Evolutionary conservation across 2,329 filamentous ascomycete species (phyloP).

Genomic region (Colletotrichum plurivorum): DNA sequence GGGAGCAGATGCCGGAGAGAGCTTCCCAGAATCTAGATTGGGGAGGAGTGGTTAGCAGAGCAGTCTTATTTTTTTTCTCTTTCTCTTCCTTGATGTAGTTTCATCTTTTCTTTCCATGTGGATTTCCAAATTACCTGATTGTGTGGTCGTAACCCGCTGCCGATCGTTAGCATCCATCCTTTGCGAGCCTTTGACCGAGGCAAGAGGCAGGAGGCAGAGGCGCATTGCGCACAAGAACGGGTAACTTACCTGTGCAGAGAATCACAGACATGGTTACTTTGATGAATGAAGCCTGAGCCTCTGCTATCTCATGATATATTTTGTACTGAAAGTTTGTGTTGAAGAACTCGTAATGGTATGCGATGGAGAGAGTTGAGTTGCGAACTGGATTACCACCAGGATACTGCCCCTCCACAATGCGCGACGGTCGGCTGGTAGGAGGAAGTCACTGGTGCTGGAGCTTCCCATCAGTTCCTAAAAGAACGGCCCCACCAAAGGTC

Average conservation of each 20-base stretch:
- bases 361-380: constrained; percentile 1
- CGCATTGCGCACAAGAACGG: constrained; percentile 1
- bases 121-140: constrained; percentile 61
- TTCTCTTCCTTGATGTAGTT: background rate
- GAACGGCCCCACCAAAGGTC: constrained; percentile 37
- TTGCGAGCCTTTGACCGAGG: constrained; percentile 6
- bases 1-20: constrained; percentile 95
- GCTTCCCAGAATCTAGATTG: constrained; percentile 92
- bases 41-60: constrained; percentile 31
- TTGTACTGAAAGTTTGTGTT: background rate
- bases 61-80: background rate
- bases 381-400: constrained; percentile 21
- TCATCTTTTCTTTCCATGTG: constrained; percentile 15
- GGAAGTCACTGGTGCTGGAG: constrained; percentile 11
- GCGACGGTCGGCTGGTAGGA: constrained; percentile 25
- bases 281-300: constrained; percentile 22
- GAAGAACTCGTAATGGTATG: background rate
- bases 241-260: constrained; percentile 70
- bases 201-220: background rate
- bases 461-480: constrained; percentile 35
- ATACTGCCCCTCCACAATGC: constrained; percentile 37
- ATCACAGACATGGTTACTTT: constrained; percentile 69
- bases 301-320: constrained; percentile 39
- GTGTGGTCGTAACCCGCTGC: constrained; percentile 75
- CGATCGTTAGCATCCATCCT: constrained; percentile 19